Percentiles rank a stretch among this genome's conserved stretches.
These are phyloP conservation scores for Xerocomus brunneocitrinus DNA, from an alignment of 768 basidiomycete species.

Conservation along the genomic window DNA sequence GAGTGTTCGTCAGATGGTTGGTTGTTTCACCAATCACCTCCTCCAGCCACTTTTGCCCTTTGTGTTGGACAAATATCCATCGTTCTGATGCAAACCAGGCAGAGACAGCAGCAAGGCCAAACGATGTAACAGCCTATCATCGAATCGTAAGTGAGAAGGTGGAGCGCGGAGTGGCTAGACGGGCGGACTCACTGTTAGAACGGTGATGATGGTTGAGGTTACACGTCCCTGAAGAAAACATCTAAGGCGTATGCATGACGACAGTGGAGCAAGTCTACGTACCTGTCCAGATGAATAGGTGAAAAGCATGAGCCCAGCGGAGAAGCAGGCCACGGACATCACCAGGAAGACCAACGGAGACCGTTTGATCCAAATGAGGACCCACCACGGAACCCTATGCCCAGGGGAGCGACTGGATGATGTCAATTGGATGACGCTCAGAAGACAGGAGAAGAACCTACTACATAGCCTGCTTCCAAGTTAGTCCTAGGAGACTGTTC, in stretches of 20 bases:
- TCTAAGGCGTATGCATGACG: slow-evolving; percentile 15
- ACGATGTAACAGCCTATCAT: slow-evolving; percentile 35
- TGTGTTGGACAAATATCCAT: slow-evolving; percentile 44
- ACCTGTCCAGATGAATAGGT: slow-evolving; percentile 72
- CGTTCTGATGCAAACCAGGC: slow-evolving; percentile 52
- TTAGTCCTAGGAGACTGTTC: slow-evolving; percentile 48
- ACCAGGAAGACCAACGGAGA: slow-evolving; percentile 81
- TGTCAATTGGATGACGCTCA: slow-evolving; percentile 13
- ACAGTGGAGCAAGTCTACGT: slow-evolving; percentile 23
- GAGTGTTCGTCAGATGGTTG: slow-evolving; percentile 25
- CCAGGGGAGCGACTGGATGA: slow-evolving; percentile 46
- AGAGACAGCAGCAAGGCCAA: slow-evolving; percentile 47
- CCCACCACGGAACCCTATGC: slow-evolving; percentile 55
- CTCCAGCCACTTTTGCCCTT: slow-evolving; percentile 49
- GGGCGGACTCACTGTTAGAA: slow-evolving; percentile 50
- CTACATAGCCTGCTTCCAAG: slow-evolving; percentile 58
- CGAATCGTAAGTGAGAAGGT: slow-evolving; percentile 3
- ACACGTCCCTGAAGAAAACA: slow-evolving; percentile 42
- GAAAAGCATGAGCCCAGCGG: slow-evolving; percentile 71
- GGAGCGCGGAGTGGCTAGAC: neutral
- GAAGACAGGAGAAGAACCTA: slow-evolving; percentile 28
- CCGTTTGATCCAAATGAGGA: slow-evolving; percentile 78
- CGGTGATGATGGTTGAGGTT: slow-evolving; percentile 69
- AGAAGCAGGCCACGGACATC: slow-evolving; percentile 80
- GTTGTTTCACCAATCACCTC: slow-evolving; percentile 36